These are phyloP conservation scores for Lachnellula willkommii DNA, from an alignment of 2,329 filamentous ascomycete species.

Conservation along the genomic window DNA sequence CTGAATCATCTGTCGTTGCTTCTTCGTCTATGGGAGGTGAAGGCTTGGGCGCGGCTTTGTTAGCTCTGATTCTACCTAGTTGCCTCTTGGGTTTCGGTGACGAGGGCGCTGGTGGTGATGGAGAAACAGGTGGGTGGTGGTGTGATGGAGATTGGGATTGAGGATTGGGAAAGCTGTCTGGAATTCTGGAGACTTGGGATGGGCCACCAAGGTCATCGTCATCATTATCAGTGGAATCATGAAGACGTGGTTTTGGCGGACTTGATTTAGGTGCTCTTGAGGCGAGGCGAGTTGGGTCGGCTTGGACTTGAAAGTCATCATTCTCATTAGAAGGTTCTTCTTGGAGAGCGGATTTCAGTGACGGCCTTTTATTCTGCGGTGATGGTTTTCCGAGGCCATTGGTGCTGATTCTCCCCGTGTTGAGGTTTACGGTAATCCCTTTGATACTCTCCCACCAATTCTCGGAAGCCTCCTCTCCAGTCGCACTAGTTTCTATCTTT, in stretches of 20 bases:
- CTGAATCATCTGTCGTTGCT: not conserved
- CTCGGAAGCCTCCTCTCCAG: not conserved
- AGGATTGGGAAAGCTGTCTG: slow-evolving; percentile 24
- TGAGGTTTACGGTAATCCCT: slow-evolving; percentile 22
- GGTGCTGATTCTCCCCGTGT: slow-evolving; percentile 17
- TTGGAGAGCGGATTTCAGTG: not conserved
- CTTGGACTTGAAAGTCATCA: slow-evolving; percentile 30
- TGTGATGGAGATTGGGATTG: slow-evolving; percentile 5
- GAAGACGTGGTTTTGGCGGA: not conserved
- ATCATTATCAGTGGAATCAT: slow-evolving; percentile 23
- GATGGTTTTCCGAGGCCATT: slow-evolving; percentile 5
- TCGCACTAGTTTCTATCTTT: not conserved
- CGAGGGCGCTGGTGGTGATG: slow-evolving; percentile 1
- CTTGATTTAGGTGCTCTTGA: slow-evolving; percentile 4
- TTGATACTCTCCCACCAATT: slow-evolving; percentile 28
- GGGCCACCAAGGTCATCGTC: slow-evolving; percentile 27
- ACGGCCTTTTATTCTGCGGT: not conserved
- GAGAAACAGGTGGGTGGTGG: not conserved
- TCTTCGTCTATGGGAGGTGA: not conserved
- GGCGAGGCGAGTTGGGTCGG: slow-evolving; percentile 21
- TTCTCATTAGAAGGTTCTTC: slow-evolving; percentile 17
- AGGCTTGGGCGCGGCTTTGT: slow-evolving; percentile 1
- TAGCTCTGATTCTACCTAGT: slow-evolving; percentile 5
- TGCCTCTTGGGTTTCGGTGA: slow-evolving; percentile 8
- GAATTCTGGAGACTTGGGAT: slow-evolving; percentile 25